Base-by-base conservation (phyloP, 2,329 filamentous ascomycete genomes). In the Rasamsonia emersonii region DNA sequence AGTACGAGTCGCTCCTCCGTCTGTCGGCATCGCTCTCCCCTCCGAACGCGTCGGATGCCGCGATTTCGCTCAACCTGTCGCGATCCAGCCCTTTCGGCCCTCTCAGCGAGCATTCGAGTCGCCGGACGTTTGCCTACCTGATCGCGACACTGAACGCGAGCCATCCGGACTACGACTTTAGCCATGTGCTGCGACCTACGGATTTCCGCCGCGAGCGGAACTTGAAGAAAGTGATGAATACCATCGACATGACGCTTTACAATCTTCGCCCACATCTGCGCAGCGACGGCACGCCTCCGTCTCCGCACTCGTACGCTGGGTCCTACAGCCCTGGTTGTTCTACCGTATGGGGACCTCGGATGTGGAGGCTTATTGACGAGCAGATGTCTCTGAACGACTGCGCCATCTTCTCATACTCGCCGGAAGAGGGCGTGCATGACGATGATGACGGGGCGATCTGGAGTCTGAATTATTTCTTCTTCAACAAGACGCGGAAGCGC, bases 121-220 rank as follows among this genome's bases (percentile, higher is more conserved):
- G 91, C 21, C 79, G 89, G 45, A 94, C 85, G 0, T 96, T 93
- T 60, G 88, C 91, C 26, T 96, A 96, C 58, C 66, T 98, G 31
- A 96, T 98, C 46, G 91, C 91, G 21, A 96, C 89, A 0, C 69
- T 98, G 20, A 98, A 98, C 53, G 91, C 91, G 4, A 93, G 85
- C 37, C 89, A 98, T 61, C 79, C 84, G 2, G 85, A 98, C 61
- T 96, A 98, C 59, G 91, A 98, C 59, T 98, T 98, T 62, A 94
- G 86, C 2, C 82, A 94, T 52, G 80, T 91, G 19, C 68, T 96
- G 37, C 79, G 88, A 21, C 88, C 91, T 0, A 75, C 79, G 20
- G 91, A 98, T 56, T 98, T 98, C 58, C 81, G 80, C 46, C 79
- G 82, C 42, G 88, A 95, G 65, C 73, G 80, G 37, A 84, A 79